Evolutionary conservation across 495 filamentous ascomycete genomes (phyloP), one percentile per base, ranked within the genome.

Genomic region (Friedmanniomyces simplex): DNA sequence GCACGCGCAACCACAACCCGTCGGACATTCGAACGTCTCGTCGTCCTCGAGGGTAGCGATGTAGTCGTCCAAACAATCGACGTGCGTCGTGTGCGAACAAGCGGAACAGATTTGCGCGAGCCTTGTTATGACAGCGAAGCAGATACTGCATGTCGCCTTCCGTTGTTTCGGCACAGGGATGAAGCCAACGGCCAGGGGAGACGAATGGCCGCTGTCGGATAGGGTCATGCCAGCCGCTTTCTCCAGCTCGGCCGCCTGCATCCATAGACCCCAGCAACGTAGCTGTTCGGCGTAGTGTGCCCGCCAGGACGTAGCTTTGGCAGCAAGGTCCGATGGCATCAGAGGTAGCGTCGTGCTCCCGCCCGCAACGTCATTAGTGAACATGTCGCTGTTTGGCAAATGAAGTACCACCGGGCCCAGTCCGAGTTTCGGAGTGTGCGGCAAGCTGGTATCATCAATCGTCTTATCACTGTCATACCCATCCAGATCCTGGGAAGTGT

Each of bases 381-480:
- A 63, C 13, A 26, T 30, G n/a, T 47, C 50, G 2, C 39, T 12
- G 32, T 60, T 60, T 4, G 18, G 22, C 10, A 60, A 16, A 0
- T 18, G 43, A 8, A 64, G 24, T 1, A 51, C 5, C 14, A 64
- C 45, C 1, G 25, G 20, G 21, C 10, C 53, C 6, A 2, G 12
- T 16, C 22, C 24, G 30, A 21, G 26, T 28, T 48, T 52, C 8
- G 61, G 61, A 12, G 61, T 64, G 1, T 60, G 61, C 21, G 61
- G 61, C 39, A 50, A 20, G 37, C 46, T 57, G 39, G 14, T 50
- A 30, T 64, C 61, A 0, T 64, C 61, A 32, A 64, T 50, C 5
- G 61, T 64, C 42, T 34, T 52, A 32, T 64, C 61, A 37, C 57
- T 64, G 37, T 60, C 57, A 42, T 64, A 60, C 2, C 50, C 52